A percentile compares a stretch with the other conserved stretches of the same genome.
phyloP scores from a whole-genome alignment of 495 filamentous ascomycete genomes.

The Neurospora tetraspora region DNA sequence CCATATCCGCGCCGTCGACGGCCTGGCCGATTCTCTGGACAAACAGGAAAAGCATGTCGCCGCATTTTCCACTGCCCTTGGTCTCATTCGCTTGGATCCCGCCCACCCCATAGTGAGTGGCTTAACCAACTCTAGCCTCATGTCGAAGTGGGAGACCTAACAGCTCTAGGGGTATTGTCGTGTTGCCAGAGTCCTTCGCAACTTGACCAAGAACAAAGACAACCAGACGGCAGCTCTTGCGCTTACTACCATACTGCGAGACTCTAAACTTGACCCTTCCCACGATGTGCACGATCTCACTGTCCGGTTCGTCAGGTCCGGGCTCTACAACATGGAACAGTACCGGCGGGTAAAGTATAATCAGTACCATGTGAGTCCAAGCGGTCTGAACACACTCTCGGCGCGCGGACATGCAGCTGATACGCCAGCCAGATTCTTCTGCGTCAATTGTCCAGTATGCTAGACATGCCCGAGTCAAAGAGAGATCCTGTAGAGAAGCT shows the following conservation, averaged over 20 bases:
- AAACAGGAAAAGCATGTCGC: slow-evolving; percentile 7
- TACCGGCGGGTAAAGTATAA: slow-evolving; percentile 3
- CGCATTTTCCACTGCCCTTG: slow-evolving; percentile 17
- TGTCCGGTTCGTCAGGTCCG: slow-evolving; percentile 8
- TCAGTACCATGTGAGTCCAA: slow-evolving; percentile 9
- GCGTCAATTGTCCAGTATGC: slow-evolving; percentile 11
- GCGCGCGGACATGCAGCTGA: neutral
- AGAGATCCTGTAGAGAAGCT: slow-evolving; percentile 16
- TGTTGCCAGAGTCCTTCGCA: slow-evolving; percentile 12
- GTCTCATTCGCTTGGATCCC: slow-evolving; percentile 16
- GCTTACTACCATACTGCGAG: slow-evolving; percentile 4
- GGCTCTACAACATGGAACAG: slow-evolving; percentile 5
- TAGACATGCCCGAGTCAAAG: slow-evolving; percentile 5
- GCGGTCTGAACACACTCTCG: neutral
- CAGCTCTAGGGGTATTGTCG: slow-evolving; percentile 19
- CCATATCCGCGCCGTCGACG: slow-evolving; percentile 15
- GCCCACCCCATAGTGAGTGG: slow-evolving; percentile 9
- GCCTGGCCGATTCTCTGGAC: slow-evolving; percentile 10
- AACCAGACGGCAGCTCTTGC: neutral
- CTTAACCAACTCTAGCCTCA: neutral
- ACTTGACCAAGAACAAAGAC: slow-evolving; percentile 3
- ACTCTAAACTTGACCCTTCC: neutral
- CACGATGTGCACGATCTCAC: slow-evolving; percentile 3
- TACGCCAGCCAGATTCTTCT: slow-evolving; percentile 6
- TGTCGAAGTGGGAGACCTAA: neutral